These are phyloP conservation scores for Globisporangium canariense DNA, from an alignment of 352 stramenopile genomes.

Conservation along the genomic window DNA sequence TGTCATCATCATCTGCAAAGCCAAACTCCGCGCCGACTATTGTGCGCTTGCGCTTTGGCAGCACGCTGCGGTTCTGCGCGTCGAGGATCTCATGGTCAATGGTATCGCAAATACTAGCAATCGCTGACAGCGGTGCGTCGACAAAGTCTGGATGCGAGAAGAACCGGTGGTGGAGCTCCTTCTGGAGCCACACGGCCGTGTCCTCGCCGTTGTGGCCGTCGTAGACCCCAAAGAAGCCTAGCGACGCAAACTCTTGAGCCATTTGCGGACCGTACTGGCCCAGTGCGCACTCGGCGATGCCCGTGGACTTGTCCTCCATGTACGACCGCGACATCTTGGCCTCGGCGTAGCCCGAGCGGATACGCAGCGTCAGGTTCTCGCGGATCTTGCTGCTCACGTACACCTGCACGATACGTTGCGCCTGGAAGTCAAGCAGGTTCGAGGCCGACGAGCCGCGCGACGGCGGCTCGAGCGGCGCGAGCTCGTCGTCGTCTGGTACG, in stretches of 20 bases:
- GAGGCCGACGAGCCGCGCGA: slow-evolving; percentile 23
- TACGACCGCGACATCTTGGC: slow-evolving; percentile 81
- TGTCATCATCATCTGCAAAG: slow-evolving; percentile 17
- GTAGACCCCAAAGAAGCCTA: slow-evolving; percentile 85
- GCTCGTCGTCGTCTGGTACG: slow-evolving; percentile 58
- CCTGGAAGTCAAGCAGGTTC: slow-evolving; percentile 23
- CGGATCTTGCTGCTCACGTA: slow-evolving; percentile 88
- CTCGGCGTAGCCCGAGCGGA: slow-evolving; percentile 81
- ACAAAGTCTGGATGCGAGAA: slow-evolving; percentile 58
- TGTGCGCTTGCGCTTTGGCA: slow-evolving; percentile 61
- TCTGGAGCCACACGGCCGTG: slow-evolving; percentile 72
- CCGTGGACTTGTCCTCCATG: slow-evolving; percentile 84
- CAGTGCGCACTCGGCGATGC: slow-evolving; percentile 48
- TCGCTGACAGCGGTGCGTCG: slow-evolving; percentile 43
- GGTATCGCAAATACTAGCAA: slow-evolving; percentile 50
- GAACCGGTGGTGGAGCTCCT: slow-evolving; percentile 76
- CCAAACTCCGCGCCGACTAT: slow-evolving; percentile 32
- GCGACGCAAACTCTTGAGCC: slow-evolving; percentile 32
- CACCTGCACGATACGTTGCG: slow-evolving; percentile 60
- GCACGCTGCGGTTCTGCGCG: slow-evolving; percentile 65
- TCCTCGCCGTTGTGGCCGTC: slow-evolving; percentile 87
- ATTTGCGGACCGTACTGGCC: slow-evolving; percentile 37
- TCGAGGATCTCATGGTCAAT: slow-evolving; percentile 79
- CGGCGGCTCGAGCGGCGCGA: slow-evolving; percentile 34
- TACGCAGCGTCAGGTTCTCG: slow-evolving; percentile 65